phyloP scores from a whole-genome alignment of 2,329 filamentous ascomycete genomes.

The Grosmannia huntii region DNA sequence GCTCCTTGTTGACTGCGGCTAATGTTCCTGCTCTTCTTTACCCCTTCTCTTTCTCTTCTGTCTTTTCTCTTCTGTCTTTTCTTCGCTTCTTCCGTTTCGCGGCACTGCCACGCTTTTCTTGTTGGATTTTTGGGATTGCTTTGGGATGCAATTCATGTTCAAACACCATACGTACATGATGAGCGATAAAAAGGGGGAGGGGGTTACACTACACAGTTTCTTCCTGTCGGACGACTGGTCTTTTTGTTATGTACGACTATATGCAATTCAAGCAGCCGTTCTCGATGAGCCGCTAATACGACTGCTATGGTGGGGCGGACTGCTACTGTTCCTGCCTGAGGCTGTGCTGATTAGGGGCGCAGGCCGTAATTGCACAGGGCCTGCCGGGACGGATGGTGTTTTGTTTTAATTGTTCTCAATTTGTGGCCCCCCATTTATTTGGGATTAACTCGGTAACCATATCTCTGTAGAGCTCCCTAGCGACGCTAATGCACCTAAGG shows the following conservation, averaged over 20 bases:
- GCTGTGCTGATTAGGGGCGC: neutral
- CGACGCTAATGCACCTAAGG: neutral
- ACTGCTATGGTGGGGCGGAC: neutral
- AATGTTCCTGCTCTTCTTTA: too few relatives aligned
- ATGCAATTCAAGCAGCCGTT: neutral
- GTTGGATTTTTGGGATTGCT: neutral
- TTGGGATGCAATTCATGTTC: conserved; percentile 1
- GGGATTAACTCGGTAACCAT: neutral
- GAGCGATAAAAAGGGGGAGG: neutral
- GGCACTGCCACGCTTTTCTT: neutral
- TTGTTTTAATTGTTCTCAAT: neutral
- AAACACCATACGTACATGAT: neutral
- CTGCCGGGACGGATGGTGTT: neutral
- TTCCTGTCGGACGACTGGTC: neutral
- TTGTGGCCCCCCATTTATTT: too few relatives aligned
- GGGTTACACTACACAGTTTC: neutral
- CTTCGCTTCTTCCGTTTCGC: neutral
- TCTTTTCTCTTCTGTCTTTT: neutral
- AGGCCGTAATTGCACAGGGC: neutral
- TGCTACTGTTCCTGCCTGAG: neutral
- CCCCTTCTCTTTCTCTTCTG: neutral
- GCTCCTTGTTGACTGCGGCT: neutral
- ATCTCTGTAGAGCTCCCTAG: neutral
- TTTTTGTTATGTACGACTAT: neutral
- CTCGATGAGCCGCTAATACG: neutral